These are phyloP conservation scores for Podila epigama DNA, from an alignment of 192 early-diverging fungal genomes.

Conservation along the genomic window DNA sequence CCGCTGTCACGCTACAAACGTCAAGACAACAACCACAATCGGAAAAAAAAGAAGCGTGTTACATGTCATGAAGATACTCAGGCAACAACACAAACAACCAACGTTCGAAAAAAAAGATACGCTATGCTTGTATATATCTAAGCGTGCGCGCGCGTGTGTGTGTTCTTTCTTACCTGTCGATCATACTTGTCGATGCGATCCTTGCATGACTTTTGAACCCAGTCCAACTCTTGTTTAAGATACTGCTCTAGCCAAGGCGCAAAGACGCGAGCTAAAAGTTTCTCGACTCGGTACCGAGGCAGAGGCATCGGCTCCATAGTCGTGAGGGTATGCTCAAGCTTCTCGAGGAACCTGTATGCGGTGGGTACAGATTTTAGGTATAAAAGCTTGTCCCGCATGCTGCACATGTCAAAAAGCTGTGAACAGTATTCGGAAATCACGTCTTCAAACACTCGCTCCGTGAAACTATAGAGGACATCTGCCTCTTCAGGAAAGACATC, in stretches of 20 bases:
- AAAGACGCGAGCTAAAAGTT: slow-evolving; percentile 65
- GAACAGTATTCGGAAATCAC: slow-evolving; percentile 78
- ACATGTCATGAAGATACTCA: too few species aligned
- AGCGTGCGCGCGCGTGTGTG: neutral
- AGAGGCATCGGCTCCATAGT: slow-evolving; percentile 49
- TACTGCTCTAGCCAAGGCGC: slow-evolving; percentile 73
- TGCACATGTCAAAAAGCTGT: slow-evolving; percentile 68
- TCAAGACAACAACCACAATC: neutral
- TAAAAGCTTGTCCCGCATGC: slow-evolving; percentile 61
- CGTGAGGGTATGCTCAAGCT: slow-evolving; percentile 58
- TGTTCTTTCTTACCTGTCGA: slow-evolving; percentile 55
- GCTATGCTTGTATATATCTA: neutral
- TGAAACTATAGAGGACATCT: slow-evolving; percentile 76
- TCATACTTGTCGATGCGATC: slow-evolving; percentile 74
- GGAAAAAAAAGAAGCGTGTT: too few species aligned
- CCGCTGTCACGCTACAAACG: slow-evolving; percentile 11
- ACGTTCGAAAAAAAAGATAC: neutral
- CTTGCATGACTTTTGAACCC: slow-evolving; percentile 64
- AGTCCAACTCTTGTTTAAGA: slow-evolving; percentile 69
- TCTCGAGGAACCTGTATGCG: slow-evolving; percentile 63
- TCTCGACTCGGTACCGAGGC: slow-evolving; percentile 54
- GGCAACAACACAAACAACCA: too few species aligned
- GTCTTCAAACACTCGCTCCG: slow-evolving; percentile 85
- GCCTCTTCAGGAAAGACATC: slow-evolving; percentile 74
- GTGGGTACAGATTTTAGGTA: slow-evolving; percentile 77